A percentile compares a stretch with the other conserved stretches of the same genome.
These are phyloP conservation scores for Quercus berberidifolia DNA, from an alignment of 306 rosid species.

Conservation along the genomic window DNA sequence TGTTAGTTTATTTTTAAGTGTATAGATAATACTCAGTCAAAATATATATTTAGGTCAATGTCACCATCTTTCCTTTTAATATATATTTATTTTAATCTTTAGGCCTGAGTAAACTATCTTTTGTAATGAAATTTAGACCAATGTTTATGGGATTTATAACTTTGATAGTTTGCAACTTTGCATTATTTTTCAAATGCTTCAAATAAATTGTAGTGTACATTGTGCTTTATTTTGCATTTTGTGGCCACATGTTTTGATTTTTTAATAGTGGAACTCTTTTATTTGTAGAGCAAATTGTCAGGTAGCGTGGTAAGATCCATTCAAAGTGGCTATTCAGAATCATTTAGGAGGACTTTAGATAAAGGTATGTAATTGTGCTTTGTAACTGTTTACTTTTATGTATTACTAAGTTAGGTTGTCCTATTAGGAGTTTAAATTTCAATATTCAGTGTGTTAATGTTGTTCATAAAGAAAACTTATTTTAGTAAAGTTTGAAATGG, in stretches of 20 bases:
- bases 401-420: not conserved
- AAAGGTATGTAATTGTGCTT: conserved; percentile 37
- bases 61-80: not conserved
- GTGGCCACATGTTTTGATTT: not conserved
- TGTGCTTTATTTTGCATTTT: not conserved
- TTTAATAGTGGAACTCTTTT: not conserved
- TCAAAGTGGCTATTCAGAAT: conserved; percentile 37
- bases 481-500: not conserved
- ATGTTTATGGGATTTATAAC: not conserved
- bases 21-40: not conserved
- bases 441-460: not conserved
- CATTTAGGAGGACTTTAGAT: conserved; percentile 47
- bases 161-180: not conserved
- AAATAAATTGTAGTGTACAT: not conserved
- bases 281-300: conserved; percentile 39
- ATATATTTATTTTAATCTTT: not conserved
- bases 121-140: not conserved
- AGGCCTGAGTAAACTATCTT: not conserved
- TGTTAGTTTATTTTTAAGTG: no score
- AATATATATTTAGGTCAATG: not conserved
- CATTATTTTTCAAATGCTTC: not conserved
- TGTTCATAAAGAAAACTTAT: not conserved
- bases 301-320: conserved; percentile 37
- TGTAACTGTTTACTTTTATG: not conserved
- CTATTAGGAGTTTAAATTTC: not conserved